These are phyloP conservation scores for Arthromyces matolae DNA, from an alignment of 768 basidiomycete genomes.

Conservation along the genomic window DNA sequence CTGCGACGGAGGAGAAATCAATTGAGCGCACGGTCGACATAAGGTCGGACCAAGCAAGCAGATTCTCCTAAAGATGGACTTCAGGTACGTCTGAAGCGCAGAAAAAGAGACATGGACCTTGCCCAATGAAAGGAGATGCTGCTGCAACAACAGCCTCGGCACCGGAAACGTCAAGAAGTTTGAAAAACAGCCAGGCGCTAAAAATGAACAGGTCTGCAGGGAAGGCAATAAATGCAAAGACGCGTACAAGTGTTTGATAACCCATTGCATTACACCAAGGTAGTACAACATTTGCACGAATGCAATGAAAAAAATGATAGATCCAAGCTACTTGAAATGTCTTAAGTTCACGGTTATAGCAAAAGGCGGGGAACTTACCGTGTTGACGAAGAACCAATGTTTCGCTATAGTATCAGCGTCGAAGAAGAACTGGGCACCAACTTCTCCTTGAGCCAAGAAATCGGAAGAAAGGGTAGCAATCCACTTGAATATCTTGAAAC, in stretches of 20 bases:
- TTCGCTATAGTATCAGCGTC: constrained; percentile 58
- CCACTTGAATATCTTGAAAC: constrained; percentile 82
- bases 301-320: constrained; percentile 93
- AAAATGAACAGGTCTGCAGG: neutral
- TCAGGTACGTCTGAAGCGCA: neutral
- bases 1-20: constrained; percentile 6
- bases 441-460: constrained; percentile 64
- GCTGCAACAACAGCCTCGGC: constrained; percentile 92
- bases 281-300: constrained; percentile 92
- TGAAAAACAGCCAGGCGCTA: constrained; percentile 93
- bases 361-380: constrained; percentile 36
- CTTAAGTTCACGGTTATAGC: neutral
- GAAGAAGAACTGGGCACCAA: constrained; percentile 83
- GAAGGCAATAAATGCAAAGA: neutral
- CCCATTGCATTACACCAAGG: constrained; percentile 90
- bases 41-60: constrained; percentile 81
- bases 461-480: constrained; percentile 78
- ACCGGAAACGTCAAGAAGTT: constrained; percentile 87
- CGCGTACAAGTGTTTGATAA: constrained; percentile 73
- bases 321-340: constrained; percentile 42
- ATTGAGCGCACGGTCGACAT: constrained; percentile 53
- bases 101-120: constrained; percentile 42
- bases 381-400: constrained; percentile 85
- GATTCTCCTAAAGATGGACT: constrained; percentile 48
- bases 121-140: constrained; percentile 91